A percentile compares a stretch with the other conserved stretches of the same genome.
Evolutionary conservation across 345 rosid species (phyloP).

Genomic region (Ceriops decandra): DNA sequence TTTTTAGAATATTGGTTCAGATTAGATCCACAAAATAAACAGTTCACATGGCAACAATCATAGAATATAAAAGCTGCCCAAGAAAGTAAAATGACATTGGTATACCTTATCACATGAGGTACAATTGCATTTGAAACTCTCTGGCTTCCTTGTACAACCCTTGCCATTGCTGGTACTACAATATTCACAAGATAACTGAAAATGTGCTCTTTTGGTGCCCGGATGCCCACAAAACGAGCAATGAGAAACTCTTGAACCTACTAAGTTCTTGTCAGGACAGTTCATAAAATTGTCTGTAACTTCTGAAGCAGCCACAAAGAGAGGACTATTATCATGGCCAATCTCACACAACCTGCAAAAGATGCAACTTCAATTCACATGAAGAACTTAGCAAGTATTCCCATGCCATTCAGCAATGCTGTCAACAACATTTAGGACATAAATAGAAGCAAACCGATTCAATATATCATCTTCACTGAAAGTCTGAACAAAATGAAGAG

Average conservation of each 20-base stretch:
- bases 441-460: slow-evolving; percentile 40
- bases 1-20: background rate
- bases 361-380: slow-evolving; percentile 9
- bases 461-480: slow-evolving; percentile 68
- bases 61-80: background rate
- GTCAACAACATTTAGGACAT: background rate
- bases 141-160: slow-evolving; percentile 59
- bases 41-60: background rate
- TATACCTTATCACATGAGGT: slow-evolving; percentile 51
- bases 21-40: background rate
- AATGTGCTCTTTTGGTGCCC: slow-evolving; percentile 63
- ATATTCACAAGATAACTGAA: slow-evolving; percentile 55
- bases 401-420: slow-evolving; percentile 3
- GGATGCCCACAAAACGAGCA: slow-evolving; percentile 94
- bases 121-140: slow-evolving; percentile 68
- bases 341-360: slow-evolving; percentile 55
- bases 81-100: background rate
- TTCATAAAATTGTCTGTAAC: slow-evolving; percentile 25
- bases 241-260: slow-evolving; percentile 52
- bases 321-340: slow-evolving; percentile 39
- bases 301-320: slow-evolving; percentile 27
- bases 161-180: slow-evolving; percentile 37
- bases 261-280: slow-evolving; percentile 29
- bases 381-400: slow-evolving; percentile 10
- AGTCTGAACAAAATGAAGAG: slow-evolving; percentile 55